These are phyloP conservation scores for Russula brevipes DNA, from an alignment of 768 basidiomycete genomes.

Conservation along the genomic window DNA sequence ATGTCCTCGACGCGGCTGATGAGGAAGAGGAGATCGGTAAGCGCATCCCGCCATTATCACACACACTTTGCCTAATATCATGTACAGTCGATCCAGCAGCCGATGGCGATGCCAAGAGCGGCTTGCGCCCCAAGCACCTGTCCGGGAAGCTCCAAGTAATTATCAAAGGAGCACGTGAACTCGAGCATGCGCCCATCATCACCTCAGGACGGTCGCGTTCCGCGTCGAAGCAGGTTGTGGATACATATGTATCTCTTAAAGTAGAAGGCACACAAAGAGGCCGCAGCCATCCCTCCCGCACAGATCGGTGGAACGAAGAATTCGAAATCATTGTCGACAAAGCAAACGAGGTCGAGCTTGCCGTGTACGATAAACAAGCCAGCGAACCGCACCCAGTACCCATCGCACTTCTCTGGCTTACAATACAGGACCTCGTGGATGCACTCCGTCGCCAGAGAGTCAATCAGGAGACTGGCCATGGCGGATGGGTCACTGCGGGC, in stretches of 20 bases:
- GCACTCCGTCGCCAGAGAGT: conserved; percentile 90
- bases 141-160: conserved; percentile 90
- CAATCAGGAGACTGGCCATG: conserved; percentile 76
- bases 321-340: conserved; percentile 97
- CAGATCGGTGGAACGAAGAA: conserved; percentile 96
- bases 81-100: conserved; percentile 25
- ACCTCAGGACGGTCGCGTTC: conserved; percentile 59
- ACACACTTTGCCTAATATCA: not conserved
- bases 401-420: conserved; percentile 92
- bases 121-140: conserved; percentile 86
- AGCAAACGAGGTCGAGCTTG: conserved; percentile 96
- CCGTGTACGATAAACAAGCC: conserved; percentile 87
- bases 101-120: conserved; percentile 84
- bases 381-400: conserved; percentile 78
- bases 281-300: conserved; percentile 86
- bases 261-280: conserved; percentile 94
- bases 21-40: conserved; percentile 75
- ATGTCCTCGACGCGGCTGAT: conserved; percentile 80
- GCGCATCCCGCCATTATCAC: conserved; percentile 23
- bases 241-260: conserved; percentile 91
- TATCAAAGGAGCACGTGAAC: conserved; percentile 84
- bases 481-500: conserved; percentile 93
- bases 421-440: conserved; percentile 90
- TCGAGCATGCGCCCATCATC: conserved; percentile 85
- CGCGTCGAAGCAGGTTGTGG: conserved; percentile 69